Evolutionary conservation across 371 early-diverging fungal genomes (phyloP).

Genomic region (Smittium culicis): DNA sequence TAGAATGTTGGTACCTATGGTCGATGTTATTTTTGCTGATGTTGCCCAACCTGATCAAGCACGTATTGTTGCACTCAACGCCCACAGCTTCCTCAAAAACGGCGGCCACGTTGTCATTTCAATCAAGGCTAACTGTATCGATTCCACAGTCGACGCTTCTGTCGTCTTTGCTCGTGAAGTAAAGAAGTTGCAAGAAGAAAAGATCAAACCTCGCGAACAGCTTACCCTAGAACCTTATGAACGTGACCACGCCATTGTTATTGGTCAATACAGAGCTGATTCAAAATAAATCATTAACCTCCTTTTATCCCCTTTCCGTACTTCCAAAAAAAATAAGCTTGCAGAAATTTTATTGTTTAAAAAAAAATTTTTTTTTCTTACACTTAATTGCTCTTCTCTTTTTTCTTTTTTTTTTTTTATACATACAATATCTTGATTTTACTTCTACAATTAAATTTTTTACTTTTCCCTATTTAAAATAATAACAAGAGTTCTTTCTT

Average conservation of each 20-base stretch:
- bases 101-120: constrained; percentile 97
- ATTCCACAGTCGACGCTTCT: constrained; percentile 96
- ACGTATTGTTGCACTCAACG: constrained; percentile 98
- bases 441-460: too few species aligned
- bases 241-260: constrained; percentile 99
- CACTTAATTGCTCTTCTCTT: too few species aligned
- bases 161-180: constrained; percentile 99
- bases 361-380: too few species aligned
- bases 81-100: constrained; percentile 98
- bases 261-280: constrained; percentile 68
- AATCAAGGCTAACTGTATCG: constrained; percentile 99
- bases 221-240: constrained; percentile 99
- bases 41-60: constrained; percentile 99
- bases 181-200: constrained; percentile 95
- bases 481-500: too few species aligned
- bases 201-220: constrained; percentile 99
- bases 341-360: too few species aligned
- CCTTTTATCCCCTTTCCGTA: too few species aligned
- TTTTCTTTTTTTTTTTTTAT: too few species aligned
- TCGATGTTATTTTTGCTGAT: constrained; percentile 99
- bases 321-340: too few species aligned
- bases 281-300: too few species aligned
- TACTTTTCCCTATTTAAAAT: too few species aligned
- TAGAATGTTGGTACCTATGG: constrained; percentile 99
- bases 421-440: too few species aligned